A percentile compares a stretch with the other conserved stretches of the same genome.
These are phyloP conservation scores for Colletotrichum musae DNA, from an alignment of 2,329 filamentous ascomycete species.

Conservation along the genomic window DNA sequence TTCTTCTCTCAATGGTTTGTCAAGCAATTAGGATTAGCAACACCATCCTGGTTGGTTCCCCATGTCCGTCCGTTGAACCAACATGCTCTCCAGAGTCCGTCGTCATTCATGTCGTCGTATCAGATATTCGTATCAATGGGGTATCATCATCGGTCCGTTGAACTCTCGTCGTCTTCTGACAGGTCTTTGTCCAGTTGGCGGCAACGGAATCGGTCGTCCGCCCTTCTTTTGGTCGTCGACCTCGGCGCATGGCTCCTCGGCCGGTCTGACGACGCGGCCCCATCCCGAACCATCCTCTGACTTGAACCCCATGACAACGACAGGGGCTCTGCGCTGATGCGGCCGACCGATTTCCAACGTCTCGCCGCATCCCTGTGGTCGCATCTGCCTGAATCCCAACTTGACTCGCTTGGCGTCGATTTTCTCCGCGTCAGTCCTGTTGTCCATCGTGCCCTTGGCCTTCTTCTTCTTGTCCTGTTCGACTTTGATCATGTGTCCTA, in stretches of 20 bases:
- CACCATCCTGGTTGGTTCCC: background rate
- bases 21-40: background rate
- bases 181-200: background rate
- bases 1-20: background rate
- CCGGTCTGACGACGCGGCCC: background rate
- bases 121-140: constrained; percentile 7
- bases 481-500: constrained; percentile 18
- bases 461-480: constrained; percentile 19
- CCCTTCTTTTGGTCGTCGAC: background rate
- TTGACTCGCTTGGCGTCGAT: constrained; percentile 73
- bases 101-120: background rate
- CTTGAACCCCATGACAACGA: constrained; percentile 19
- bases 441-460: constrained; percentile 71
- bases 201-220: constrained; percentile 1
- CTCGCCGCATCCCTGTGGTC: constrained; percentile 24
- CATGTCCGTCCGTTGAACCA: background rate
- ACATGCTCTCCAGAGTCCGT: background rate
- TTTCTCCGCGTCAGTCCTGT: constrained; percentile 92
- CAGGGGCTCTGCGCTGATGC: constrained; percentile 28
- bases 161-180: constrained; percentile 14
- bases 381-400: constrained; percentile 26
- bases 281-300: constrained; percentile 11
- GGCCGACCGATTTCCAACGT: constrained; percentile 34
- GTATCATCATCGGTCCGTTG: constrained; percentile 34
- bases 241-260: background rate